Conservation (phyloP, 2,329 filamentous ascomycete species). For the Ampelomyces quisqualis region DNA sequence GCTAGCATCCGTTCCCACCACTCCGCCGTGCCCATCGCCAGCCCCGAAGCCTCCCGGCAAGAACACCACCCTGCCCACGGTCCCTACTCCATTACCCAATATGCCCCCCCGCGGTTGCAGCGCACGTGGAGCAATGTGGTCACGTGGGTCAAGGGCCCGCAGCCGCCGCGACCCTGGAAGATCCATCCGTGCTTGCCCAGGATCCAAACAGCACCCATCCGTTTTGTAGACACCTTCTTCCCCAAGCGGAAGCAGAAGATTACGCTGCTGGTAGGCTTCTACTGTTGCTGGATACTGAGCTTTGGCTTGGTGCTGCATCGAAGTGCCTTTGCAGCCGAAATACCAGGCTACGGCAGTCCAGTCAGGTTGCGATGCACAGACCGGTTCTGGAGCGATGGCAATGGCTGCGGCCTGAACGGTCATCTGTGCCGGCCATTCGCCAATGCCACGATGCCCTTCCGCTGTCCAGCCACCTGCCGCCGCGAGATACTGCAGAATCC, state of each 20-base stretch:
- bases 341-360: constrained; percentile 68
- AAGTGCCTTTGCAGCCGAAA: constrained; percentile 60
- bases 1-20: constrained; percentile 27
- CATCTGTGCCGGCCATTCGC: constrained; percentile 73
- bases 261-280: constrained; percentile 60
- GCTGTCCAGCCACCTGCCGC: constrained; percentile 72
- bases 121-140: constrained; percentile 41
- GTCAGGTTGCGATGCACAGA: constrained; percentile 65
- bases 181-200: constrained; percentile 60
- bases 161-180: constrained; percentile 51
- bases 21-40: constrained; percentile 25
- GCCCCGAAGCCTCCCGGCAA: constrained; percentile 39
- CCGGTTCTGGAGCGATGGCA: constrained; percentile 68
- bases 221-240: constrained; percentile 62
- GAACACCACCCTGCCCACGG: constrained; percentile 23
- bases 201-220: constrained; percentile 67
- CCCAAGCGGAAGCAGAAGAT: constrained; percentile 61
- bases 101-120: constrained; percentile 57
- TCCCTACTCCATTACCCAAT: constrained; percentile 27
- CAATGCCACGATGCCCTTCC: constrained; percentile 68
- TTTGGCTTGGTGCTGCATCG: constrained; percentile 69
- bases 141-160: constrained; percentile 53
- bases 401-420: constrained; percentile 73
- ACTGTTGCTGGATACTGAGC: constrained; percentile 66
- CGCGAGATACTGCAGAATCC: constrained; percentile 67